phyloP scores from a whole-genome alignment of 108 stramenopile genomes.

The Nitzschia sp. region DNA sequence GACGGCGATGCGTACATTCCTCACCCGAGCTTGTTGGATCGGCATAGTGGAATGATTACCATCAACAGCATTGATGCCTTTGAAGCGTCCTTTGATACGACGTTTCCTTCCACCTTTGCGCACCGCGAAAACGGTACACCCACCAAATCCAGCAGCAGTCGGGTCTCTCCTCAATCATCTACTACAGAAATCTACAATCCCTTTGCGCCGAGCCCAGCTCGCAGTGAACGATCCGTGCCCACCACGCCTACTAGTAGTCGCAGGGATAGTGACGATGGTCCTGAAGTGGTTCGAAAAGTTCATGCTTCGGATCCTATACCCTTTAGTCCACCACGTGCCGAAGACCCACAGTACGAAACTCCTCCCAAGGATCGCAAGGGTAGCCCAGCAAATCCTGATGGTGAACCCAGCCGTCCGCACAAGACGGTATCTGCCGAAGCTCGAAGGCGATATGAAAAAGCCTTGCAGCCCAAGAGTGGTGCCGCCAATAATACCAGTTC shows the following conservation, averaged over 20 bases:
- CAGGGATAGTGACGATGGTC: not conserved
- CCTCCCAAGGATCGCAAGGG: slow-evolving; percentile 3
- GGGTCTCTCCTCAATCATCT: not conserved
- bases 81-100: slow-evolving; percentile 75
- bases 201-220: slow-evolving; percentile 48
- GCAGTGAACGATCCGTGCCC: slow-evolving; percentile 1
- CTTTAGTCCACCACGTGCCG: not conserved
- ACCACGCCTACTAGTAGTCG: not conserved
- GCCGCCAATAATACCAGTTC: not conserved
- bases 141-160: too few relatives aligned
- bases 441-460: slow-evolving; percentile 40
- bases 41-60: slow-evolving; percentile 19
- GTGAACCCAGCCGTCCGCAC: slow-evolving; percentile 28
- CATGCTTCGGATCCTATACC: not conserved
- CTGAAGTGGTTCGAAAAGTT: slow-evolving; percentile 9
- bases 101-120: slow-evolving; percentile 64
- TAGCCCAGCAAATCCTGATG: not conserved
- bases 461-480: slow-evolving; percentile 31
- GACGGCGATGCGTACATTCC: not conserved
- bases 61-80: slow-evolving; percentile 80
- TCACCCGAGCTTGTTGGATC: not conserved
- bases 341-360: slow-evolving; percentile 6
- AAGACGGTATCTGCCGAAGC: slow-evolving; percentile 27
- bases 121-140: slow-evolving; percentile 14
- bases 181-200: slow-evolving; percentile 63